These are phyloP conservation scores for Coccomyxa sp. DNA, from an alignment of 139 green algal species.

Conservation along the genomic window DNA sequence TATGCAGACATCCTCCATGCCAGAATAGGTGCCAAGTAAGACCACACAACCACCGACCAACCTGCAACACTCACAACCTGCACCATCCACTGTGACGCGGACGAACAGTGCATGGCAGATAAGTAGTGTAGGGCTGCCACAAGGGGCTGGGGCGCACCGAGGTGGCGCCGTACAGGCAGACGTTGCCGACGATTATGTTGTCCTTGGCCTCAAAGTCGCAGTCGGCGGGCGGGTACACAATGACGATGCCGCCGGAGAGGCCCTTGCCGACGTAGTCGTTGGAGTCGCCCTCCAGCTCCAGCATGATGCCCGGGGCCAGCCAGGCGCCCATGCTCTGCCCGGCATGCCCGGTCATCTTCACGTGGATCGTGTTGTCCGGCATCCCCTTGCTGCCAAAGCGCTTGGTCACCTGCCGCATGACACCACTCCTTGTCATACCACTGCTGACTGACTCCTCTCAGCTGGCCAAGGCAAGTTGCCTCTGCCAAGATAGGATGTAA, in stretches of 20 bases:
- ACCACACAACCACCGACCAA: too few species aligned
- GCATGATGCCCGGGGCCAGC: conserved; percentile 70
- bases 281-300: conserved; percentile 89
- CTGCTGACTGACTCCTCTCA: too few species aligned
- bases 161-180: conserved; percentile 89
- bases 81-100: too few species aligned
- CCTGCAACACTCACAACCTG: too few species aligned
- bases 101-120: too few species aligned
- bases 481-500: too few species aligned
- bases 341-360: conserved; percentile 85
- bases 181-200: conserved; percentile 95
- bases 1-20: too few species aligned
- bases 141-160: conserved; percentile 4
- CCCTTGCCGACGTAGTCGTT: conserved; percentile 98
- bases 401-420: conserved; percentile 55
- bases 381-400: conserved; percentile 73
- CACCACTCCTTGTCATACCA: not conserved
- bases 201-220: conserved; percentile 71
- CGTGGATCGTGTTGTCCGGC: conserved; percentile 79
- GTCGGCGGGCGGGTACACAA: conserved; percentile 68
- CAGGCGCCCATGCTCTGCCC: conserved; percentile 88
- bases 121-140: too few species aligned
- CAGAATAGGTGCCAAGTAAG: too few species aligned
- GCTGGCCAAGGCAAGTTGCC: too few species aligned
- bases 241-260: conserved; percentile 70